Evolutionary conservation across 2,329 filamentous ascomycete species (phyloP), one percentile per base, ranked within the genome.

Genomic region (Botrytis pseudocinerea): DNA sequence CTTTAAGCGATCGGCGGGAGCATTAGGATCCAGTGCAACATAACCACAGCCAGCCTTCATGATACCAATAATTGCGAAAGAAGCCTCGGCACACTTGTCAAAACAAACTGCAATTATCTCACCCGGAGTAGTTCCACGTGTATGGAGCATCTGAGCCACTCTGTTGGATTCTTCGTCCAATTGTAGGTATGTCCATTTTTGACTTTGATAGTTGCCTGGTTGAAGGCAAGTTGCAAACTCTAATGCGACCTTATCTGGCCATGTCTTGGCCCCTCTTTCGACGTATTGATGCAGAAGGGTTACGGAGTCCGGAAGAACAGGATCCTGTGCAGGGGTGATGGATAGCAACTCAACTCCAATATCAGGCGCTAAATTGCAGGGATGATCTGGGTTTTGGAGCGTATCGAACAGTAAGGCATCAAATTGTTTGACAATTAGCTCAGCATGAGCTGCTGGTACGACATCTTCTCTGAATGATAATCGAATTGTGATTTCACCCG

Each of bases 251-350:
- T 86, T 89, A 0, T 89, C 78, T 0, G 94, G 92, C 32, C 85
- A 82, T 0, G 82, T 77, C 0, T 75, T 51, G 0, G 91, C 90
- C 46, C 89, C 89, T 0, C 81, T 76, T 79, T 97, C 93, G 9
- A 97, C 90, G 74, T 97, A 92, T 73, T 95, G 85, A 79, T 98
- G 94, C 9, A 97, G 83, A 4, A 95, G 84, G 2, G 80, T 78
- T 0, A 90, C 86, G 0, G 90, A 88, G 0, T 74, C 74, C 12
- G 86, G 82, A 8, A 98, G 84, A 0, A 83, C 83, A 0, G 84
- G 80, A 12, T 89, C 83, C 69, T 86, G 85, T 0, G 94, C 85
- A 4, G 93, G 89, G 0, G 88, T 85, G 40, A 93, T 86, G 0
- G 94, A 93, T 70, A 93, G 87, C 0, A 93, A 75, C 16, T 85